Percentiles rank a stretch among this genome's conserved stretches.
phyloP scores from a whole-genome alignment of 257 asterid species.

The Hygrophila difformis region DNA sequence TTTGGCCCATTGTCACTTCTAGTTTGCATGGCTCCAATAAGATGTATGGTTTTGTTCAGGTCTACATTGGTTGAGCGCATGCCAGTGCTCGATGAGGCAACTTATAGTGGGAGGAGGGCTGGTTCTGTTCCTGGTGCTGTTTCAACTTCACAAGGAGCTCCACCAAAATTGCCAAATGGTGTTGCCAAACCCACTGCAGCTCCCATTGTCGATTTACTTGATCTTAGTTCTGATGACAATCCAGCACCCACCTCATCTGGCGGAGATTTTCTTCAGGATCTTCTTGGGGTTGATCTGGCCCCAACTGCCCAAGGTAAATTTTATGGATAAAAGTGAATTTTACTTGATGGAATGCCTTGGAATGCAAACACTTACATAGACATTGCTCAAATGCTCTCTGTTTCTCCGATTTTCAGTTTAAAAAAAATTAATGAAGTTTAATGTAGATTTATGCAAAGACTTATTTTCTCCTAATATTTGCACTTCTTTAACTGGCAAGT shows the following conservation, averaged over 20 bases:
- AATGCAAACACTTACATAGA: no score
- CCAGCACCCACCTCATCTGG: slow-evolving; percentile 67
- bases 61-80: slow-evolving; percentile 81
- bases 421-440: no score
- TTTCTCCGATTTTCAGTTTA: no score
- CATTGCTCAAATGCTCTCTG: no score
- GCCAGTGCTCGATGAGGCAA: slow-evolving; percentile 95
- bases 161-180: slow-evolving; percentile 78
- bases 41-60: slow-evolving; percentile 42
- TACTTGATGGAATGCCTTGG: no score
- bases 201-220: slow-evolving; percentile 84
- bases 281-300: slow-evolving; percentile 71
- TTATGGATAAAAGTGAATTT: no score
- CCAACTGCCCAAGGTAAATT: slow-evolving; percentile 38
- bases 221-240: slow-evolving; percentile 66
- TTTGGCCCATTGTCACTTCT: slow-evolving; percentile 12
- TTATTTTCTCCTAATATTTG: slow-evolving; percentile 11
- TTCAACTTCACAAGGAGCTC: slow-evolving; percentile 70
- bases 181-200: slow-evolving; percentile 54
- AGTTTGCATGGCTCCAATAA: slow-evolving; percentile 6
- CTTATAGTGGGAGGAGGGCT: slow-evolving; percentile 73
- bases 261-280: slow-evolving; percentile 79
- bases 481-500: slow-evolving; percentile 13
- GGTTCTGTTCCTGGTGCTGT: slow-evolving; percentile 63
- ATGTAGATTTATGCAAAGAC: no score